Evolutionary conservation across 2,329 filamentous ascomycete genomes (phyloP).

Genomic region (Furcasterigmium sp.): DNA sequence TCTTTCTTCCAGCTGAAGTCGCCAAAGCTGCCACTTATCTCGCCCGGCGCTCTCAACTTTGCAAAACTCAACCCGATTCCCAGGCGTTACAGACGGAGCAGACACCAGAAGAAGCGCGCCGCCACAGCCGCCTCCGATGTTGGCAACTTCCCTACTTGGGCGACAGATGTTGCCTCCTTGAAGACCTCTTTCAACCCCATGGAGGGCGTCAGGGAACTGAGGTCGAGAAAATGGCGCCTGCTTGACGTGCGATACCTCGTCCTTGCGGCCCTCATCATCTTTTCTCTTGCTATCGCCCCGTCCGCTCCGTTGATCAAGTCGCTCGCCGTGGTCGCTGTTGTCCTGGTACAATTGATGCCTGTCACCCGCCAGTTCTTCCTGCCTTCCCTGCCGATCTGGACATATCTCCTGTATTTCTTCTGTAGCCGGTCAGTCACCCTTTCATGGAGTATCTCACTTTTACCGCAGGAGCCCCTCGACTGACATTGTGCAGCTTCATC

Average conservation of each 20-base stretch:
- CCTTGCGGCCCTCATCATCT: slow-evolving; percentile 68
- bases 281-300: slow-evolving; percentile 78
- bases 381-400: slow-evolving; percentile 77
- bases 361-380: slow-evolving; percentile 87
- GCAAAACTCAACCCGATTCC: slow-evolving; percentile 37
- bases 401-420: slow-evolving; percentile 89
- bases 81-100: slow-evolving; percentile 32
- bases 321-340: slow-evolving; percentile 59
- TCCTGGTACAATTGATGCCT: slow-evolving; percentile 71
- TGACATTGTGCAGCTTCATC: slow-evolving; percentile 62
- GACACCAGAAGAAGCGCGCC: slow-evolving; percentile 32
- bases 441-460: not conserved
- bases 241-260: slow-evolving; percentile 84
- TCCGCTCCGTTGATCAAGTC: slow-evolving; percentile 76
- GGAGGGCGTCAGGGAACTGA: slow-evolving; percentile 71
- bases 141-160: slow-evolving; percentile 12
- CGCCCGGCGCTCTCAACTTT: slow-evolving; percentile 34
- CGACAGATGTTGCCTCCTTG: slow-evolving; percentile 65
- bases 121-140: slow-evolving; percentile 11
- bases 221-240: slow-evolving; percentile 71
- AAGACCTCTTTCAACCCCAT: slow-evolving; percentile 78
- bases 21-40: slow-evolving; percentile 30
- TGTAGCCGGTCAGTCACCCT: slow-evolving; percentile 71
- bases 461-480: not conserved
- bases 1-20: slow-evolving; percentile 32